A percentile compares a stretch with the other conserved stretches of the same genome.
These are phyloP conservation scores for Gracilariopsis chorda DNA, from an alignment of 23 red algal species.

Conservation along the genomic window DNA sequence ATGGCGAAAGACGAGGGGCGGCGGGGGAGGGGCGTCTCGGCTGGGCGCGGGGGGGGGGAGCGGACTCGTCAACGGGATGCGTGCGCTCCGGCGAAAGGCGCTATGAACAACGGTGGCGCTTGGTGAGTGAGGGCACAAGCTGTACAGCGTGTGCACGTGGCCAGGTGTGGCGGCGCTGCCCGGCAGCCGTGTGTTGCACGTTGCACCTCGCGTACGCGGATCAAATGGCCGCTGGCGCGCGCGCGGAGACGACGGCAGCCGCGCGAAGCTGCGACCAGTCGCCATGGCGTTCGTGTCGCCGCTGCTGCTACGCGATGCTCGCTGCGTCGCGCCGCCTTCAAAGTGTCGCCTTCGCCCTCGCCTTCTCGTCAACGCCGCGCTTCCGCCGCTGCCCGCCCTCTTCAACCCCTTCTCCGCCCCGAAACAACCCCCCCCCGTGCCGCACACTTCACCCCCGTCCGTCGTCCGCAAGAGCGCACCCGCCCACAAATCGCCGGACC, in stretches of 20 bases:
- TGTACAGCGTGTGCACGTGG: no score
- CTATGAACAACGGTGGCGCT: no score
- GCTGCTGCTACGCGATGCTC: not conserved
- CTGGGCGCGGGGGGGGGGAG: no score
- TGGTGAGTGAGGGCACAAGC: no score
- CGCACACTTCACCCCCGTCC: not conserved
- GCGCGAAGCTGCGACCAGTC: not conserved
- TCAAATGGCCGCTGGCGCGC: not conserved
- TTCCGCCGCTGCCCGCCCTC: not conserved
- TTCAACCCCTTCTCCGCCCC: constrained; percentile 46
- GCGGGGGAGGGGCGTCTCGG: not conserved
- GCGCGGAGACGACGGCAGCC: not conserved
- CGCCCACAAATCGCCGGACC: not conserved
- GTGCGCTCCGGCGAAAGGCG: no score
- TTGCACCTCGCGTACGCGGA: not conserved
- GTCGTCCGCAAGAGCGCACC: not conserved
- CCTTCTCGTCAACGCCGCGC: no score
- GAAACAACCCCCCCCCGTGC: constrained; percentile 22
- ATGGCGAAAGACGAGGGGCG: not conserved
- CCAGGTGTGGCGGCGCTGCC: no score
- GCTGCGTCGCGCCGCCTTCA: not conserved
- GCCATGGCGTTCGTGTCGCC: not conserved
- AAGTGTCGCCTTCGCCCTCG: not conserved
- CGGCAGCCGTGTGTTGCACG: no score
- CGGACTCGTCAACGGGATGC: no score